A percentile compares a stretch with the other conserved stretches of the same genome.
Evolutionary conservation across 306 rosid genomes (phyloP).

Genomic region (Glycyrrhiza uralensis): DNA sequence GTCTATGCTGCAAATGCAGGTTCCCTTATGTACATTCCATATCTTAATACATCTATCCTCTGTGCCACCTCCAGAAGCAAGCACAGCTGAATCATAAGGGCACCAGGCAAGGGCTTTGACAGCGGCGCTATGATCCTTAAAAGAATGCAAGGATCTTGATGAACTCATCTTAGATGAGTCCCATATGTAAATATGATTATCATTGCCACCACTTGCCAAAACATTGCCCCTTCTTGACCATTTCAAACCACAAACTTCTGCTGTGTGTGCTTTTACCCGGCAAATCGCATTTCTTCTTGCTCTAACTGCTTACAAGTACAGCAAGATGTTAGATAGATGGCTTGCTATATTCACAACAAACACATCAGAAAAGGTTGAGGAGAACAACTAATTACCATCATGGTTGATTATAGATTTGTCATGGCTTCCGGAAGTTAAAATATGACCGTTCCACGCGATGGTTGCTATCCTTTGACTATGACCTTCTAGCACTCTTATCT

Average conservation of each 20-base stretch:
- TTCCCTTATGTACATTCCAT: conserved; percentile 66
- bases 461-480: conserved; percentile 54
- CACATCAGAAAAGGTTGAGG: not conserved
- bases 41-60: conserved; percentile 62
- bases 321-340: not conserved
- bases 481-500: conserved; percentile 56
- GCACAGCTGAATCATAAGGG: conserved; percentile 58
- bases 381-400: conserved; percentile 42
- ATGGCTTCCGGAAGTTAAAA: conserved; percentile 77
- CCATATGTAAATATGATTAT: conserved; percentile 70
- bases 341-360: not conserved
- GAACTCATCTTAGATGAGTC: conserved; percentile 65
- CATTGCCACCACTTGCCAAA: conserved; percentile 88
- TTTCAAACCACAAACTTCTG: conserved; percentile 72
- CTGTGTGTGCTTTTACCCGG: conserved; percentile 42
- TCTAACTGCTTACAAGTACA: conserved; percentile 43
- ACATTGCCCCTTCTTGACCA: conserved; percentile 67
- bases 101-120: conserved; percentile 89
- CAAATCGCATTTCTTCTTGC: conserved; percentile 42
- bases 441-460: conserved; percentile 58
- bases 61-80: conserved; percentile 88
- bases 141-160: conserved; percentile 53
- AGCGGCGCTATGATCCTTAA: conserved; percentile 63
- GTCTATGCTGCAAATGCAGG: conserved; percentile 47
- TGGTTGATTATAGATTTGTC: conserved; percentile 69